Evolutionary conservation across 163 green algal species (phyloP).

Genomic region (Prototheca wickerhamii): DNA sequence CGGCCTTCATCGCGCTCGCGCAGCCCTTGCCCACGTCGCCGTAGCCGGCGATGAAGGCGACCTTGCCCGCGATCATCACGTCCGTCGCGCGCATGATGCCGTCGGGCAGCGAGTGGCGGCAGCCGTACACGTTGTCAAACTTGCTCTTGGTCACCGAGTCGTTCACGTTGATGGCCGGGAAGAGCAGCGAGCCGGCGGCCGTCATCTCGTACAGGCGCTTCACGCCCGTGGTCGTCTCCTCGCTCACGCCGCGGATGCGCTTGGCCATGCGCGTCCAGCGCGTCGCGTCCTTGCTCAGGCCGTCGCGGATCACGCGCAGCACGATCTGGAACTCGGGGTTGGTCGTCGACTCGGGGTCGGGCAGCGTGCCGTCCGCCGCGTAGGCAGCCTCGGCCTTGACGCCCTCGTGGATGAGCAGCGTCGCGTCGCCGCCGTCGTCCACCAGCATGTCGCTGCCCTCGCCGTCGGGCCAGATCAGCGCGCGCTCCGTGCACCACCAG

Average conservation of each 20-base stretch:
- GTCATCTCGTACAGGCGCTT: conserved; percentile 99
- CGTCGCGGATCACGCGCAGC: conserved; percentile 83
- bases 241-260: conserved; percentile 82
- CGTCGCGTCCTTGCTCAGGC: conserved; percentile 53
- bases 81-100: conserved; percentile 97
- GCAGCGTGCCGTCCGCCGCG: conserved; percentile 79
- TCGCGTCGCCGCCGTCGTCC: conserved; percentile 97
- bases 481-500: conserved; percentile 99
- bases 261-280: conserved; percentile 83
- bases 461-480: conserved; percentile 79
- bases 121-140: conserved; percentile 99
- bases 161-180: conserved; percentile 99
- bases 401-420: conserved; percentile 98
- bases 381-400: conserved; percentile 92
- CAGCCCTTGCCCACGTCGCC: conserved; percentile 99
- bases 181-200: conserved; percentile 79
- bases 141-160: conserved; percentile 99
- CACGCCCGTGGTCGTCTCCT: conserved; percentile 99
- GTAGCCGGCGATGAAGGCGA: conserved; percentile 88
- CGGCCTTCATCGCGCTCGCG: conserved; percentile 87
- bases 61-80: conserved; percentile 59
- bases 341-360: conserved; percentile 86
- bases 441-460: conserved; percentile 91
- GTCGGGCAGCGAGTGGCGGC: conserved; percentile 97
- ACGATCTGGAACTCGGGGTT: conserved; percentile 99